Percentiles rank a stretch among this genome's conserved stretches.
These are phyloP conservation scores for Ceratocystis albifundus DNA, from an alignment of 2,329 filamentous ascomycete species.

Conservation along the genomic window DNA sequence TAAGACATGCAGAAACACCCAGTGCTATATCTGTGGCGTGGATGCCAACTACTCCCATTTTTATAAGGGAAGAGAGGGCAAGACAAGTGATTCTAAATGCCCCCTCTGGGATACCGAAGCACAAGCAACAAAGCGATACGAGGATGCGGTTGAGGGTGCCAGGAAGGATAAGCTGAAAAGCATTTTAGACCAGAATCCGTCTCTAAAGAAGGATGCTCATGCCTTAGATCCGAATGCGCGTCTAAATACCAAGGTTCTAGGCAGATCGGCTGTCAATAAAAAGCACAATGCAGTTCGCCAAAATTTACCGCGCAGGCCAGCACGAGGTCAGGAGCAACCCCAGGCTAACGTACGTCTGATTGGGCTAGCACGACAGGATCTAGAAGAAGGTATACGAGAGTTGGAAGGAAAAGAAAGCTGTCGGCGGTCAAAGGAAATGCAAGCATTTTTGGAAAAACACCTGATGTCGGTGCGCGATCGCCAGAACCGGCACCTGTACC, in stretches of 20 bases:
- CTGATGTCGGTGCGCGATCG: too few relatives aligned
- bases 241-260: background rate
- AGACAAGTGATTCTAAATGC: constrained; percentile 43
- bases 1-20: constrained; percentile 39
- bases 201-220: background rate
- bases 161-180: constrained; percentile 41
- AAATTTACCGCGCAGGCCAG: too few relatives aligned
- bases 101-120: constrained; percentile 51
- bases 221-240: constrained; percentile 37
- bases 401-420: too few relatives aligned
- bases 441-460: too few relatives aligned
- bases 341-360: too few relatives aligned
- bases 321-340: too few relatives aligned
- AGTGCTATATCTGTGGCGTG: constrained; percentile 62
- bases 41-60: constrained; percentile 61
- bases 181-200: constrained; percentile 47
- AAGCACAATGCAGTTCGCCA: too few relatives aligned
- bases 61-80: constrained; percentile 33
- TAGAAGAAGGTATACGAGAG: too few relatives aligned
- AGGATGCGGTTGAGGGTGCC: background rate
- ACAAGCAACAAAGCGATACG: background rate
- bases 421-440: too few relatives aligned
- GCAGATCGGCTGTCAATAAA: too few relatives aligned
- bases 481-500: too few relatives aligned
- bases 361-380: too few relatives aligned